Conservation (phyloP, 1,284 basidiomycete genomes). For the Leccinum huronense region DNA sequence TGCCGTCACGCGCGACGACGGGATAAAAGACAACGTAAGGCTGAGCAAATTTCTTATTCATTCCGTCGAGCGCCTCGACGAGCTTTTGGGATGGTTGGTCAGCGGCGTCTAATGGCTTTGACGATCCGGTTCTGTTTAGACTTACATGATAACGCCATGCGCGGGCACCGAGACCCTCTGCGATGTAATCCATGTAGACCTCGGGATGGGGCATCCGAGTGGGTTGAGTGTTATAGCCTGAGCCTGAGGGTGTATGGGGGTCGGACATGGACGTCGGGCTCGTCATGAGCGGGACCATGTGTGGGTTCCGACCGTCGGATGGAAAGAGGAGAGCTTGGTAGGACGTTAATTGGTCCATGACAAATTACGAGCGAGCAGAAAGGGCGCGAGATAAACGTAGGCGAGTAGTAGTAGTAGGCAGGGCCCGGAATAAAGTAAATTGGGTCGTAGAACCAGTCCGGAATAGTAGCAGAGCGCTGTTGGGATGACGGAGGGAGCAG, state of each 20-base stretch:
- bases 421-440: slow-evolving; percentile 23
- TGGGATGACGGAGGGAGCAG: slow-evolving; percentile 13
- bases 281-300: slow-evolving; percentile 65
- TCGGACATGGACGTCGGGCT: slow-evolving; percentile 54
- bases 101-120: slow-evolving; percentile 16
- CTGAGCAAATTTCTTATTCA: slow-evolving; percentile 70
- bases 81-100: slow-evolving; percentile 43
- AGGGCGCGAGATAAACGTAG: slow-evolving; percentile 12
- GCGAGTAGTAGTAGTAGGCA: slow-evolving; percentile 10
- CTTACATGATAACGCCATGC: slow-evolving; percentile 72
- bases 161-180: slow-evolving; percentile 61
- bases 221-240: slow-evolving; percentile 36
- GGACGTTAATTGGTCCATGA: slow-evolving; percentile 59
- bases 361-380: slow-evolving; percentile 12
- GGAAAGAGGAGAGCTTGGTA: slow-evolving; percentile 66
- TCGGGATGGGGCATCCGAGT: slow-evolving; percentile 75
- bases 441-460: neutral
- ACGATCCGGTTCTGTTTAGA: slow-evolving; percentile 12
- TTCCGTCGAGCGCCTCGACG: slow-evolving; percentile 71
- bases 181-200: slow-evolving; percentile 80
- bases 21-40: slow-evolving; percentile 81
- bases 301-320: slow-evolving; percentile 65
- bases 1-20: slow-evolving; percentile 66
- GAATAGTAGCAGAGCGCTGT: slow-evolving; percentile 16
- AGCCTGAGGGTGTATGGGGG: slow-evolving; percentile 38